phyloP scores from a whole-genome alignment of 2,329 filamentous ascomycete genomes.

The Cordyceps pruinosa region DNA sequence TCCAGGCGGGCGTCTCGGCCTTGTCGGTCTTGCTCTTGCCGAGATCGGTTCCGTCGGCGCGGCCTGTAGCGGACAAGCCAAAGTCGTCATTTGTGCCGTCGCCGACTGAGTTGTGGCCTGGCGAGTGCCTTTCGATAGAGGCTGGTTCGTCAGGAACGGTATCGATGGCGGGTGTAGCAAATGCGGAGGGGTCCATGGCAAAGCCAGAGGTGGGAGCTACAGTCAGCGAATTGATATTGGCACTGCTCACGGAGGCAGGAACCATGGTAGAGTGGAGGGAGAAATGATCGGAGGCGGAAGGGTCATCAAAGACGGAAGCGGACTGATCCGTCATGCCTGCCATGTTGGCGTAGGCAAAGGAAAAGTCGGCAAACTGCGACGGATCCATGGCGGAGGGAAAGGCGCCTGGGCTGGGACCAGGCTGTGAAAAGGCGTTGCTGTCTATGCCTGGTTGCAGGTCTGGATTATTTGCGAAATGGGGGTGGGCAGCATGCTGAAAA shows the following conservation, averaged over 20 bases:
- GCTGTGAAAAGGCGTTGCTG: constrained; percentile 1
- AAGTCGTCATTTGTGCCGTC: constrained; percentile 54
- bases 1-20: constrained; percentile 62
- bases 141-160: constrained; percentile 38
- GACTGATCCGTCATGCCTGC: constrained; percentile 29
- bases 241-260: constrained; percentile 11
- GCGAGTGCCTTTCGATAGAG: constrained; percentile 33
- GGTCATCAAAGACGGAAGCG: constrained; percentile 26
- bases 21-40: constrained; percentile 52
- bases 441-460: background rate
- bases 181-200: constrained; percentile 17
- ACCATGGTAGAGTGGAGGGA: constrained; percentile 23
- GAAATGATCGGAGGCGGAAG: constrained; percentile 27
- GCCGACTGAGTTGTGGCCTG: constrained; percentile 41
- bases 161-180: constrained; percentile 27
- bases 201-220: constrained; percentile 16
- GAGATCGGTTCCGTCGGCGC: constrained; percentile 47
- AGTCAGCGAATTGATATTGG: constrained; percentile 14
- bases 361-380: constrained; percentile 46
- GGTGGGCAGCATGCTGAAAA: constrained; percentile 23
- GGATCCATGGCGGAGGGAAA: constrained; percentile 33
- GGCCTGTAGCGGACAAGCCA: constrained; percentile 39
- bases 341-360: constrained; percentile 43
- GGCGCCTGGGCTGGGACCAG: background rate
- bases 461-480: constrained; percentile 14